These are phyloP conservation scores for Penicillium sp. DNA, from an alignment of 2,329 filamentous ascomycete genomes.

Conservation along the genomic window DNA sequence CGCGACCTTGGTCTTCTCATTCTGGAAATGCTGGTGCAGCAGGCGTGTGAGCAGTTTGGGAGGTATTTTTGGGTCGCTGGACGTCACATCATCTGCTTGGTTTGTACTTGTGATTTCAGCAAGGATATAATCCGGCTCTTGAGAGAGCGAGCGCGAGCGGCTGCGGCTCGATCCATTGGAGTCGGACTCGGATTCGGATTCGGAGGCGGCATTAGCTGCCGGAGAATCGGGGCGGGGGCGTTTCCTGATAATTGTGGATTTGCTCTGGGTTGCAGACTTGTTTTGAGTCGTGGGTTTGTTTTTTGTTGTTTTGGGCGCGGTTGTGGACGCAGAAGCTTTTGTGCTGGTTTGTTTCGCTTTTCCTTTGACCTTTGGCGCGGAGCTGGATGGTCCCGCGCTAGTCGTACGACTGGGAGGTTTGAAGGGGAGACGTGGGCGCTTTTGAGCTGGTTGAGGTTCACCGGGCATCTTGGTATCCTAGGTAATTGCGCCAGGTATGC, in stretches of 20 bases:
- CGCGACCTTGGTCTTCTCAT: conserved; percentile 69
- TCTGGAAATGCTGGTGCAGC: conserved; percentile 73
- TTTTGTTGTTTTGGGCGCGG: conserved; percentile 1
- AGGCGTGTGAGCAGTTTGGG: conserved; percentile 71
- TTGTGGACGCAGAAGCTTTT: conserved; percentile 9
- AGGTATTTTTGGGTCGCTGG: conserved; percentile 57
- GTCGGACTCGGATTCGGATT: conserved; percentile 20
- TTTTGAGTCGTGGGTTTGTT: conserved; percentile 9
- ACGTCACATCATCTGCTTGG: conserved; percentile 30
- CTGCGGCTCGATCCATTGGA: conserved; percentile 15
- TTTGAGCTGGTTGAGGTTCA: conserved; percentile 33
- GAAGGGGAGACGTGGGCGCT: conserved; percentile 44
- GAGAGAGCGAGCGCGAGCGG: conserved; percentile 26
- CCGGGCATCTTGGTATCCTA: conserved; percentile 23
- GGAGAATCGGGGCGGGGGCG: conserved; percentile 16
- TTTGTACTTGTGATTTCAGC: conserved; percentile 42
- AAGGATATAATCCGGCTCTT: conserved; percentile 49
- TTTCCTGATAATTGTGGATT: conserved; percentile 13
- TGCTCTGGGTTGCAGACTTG: conserved; percentile 11
- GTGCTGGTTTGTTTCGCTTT: conserved; percentile 18
- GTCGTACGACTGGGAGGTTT: conserved; percentile 43
- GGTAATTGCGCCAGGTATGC: too few relatives aligned
- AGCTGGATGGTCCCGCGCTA: conserved; percentile 22
- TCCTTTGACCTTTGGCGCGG: conserved; percentile 22
- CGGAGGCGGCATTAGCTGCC: conserved; percentile 6